These are phyloP conservation scores for Centrapalus pauciflorus DNA, from an alignment of 129 eudicot genomes.

Conservation along the genomic window DNA sequence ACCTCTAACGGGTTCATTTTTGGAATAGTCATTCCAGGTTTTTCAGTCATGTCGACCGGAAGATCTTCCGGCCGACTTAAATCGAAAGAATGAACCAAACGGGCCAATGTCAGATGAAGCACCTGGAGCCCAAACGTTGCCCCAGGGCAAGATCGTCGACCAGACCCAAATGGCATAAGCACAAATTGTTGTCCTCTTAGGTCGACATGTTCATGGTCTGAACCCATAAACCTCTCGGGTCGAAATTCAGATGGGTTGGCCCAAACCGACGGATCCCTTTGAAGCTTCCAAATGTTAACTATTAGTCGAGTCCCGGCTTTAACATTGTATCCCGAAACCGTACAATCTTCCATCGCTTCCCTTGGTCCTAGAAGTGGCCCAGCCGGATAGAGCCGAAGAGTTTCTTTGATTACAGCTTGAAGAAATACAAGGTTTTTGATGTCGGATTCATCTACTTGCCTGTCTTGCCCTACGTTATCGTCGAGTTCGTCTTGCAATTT, in stretches of 20 bases:
- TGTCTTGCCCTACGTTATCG: constrained; percentile 20
- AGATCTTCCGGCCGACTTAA: constrained; percentile 9
- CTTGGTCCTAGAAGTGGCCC: constrained; percentile 23
- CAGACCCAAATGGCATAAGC: constrained; percentile 45
- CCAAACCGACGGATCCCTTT: constrained; percentile 38
- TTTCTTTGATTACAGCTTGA: constrained; percentile 40
- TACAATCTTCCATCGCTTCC: constrained; percentile 23
- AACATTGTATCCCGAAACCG: constrained; percentile 20
- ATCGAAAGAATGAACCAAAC: constrained; percentile 41
- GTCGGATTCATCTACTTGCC: constrained; percentile 40
- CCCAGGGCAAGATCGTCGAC: constrained; percentile 49
- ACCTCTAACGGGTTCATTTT: constrained; percentile 34
- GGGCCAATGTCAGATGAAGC: constrained; percentile 37
- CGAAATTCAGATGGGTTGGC: constrained; percentile 22
- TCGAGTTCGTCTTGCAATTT: constrained; percentile 34
- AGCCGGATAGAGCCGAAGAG: constrained; percentile 27
- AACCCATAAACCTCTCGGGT: constrained; percentile 42
- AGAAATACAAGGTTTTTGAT: constrained; percentile 21
- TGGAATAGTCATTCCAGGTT: constrained; percentile 31
- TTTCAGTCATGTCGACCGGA: constrained; percentile 37
- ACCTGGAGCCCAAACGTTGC: constrained; percentile 22
- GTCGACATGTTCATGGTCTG: constrained; percentile 32
- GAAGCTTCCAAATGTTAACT: constrained; percentile 37
- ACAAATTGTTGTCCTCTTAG: constrained; percentile 34
- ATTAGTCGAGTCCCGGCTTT: constrained; percentile 28